Conservation (phyloP, 164 flowering plant species). For the Kalanchoe fedtschenkoi region DNA sequence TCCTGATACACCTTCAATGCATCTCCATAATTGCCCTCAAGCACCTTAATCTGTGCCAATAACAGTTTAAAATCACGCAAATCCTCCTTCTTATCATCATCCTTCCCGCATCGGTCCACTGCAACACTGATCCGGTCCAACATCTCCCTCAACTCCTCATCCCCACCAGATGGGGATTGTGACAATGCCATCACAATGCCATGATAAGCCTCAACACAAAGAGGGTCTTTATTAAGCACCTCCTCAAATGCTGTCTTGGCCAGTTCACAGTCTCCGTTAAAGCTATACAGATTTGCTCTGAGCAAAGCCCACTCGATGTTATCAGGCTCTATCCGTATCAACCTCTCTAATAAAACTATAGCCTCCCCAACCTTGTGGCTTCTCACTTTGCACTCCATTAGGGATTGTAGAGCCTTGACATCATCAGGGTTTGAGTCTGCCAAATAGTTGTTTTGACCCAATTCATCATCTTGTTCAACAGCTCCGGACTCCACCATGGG, state of each 20-base stretch:
- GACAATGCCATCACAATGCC: slow-evolving; percentile 57
- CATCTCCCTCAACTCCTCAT: slow-evolving; percentile 26
- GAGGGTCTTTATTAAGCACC: slow-evolving; percentile 48
- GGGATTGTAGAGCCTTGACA: slow-evolving; percentile 27
- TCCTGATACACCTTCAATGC: slow-evolving; percentile 76
- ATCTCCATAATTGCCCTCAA: slow-evolving; percentile 50
- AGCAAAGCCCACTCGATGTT: slow-evolving; percentile 67
- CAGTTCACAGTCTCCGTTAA: slow-evolving; percentile 37
- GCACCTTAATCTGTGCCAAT: slow-evolving; percentile 64
- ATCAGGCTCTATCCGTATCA: slow-evolving; percentile 53
- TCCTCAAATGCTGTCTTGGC: slow-evolving; percentile 57
- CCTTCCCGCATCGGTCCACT: slow-evolving; percentile 46
- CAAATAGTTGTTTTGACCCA: slow-evolving; percentile 27
- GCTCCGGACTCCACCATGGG: no score
- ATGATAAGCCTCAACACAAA: slow-evolving; percentile 69
- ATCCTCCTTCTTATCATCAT: slow-evolving; percentile 32
- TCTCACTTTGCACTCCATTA: slow-evolving; percentile 60
- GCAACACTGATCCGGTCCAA: slow-evolving; percentile 43
- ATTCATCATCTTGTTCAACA: slow-evolving; percentile 7
- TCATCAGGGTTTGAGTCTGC: slow-evolving; percentile 36
- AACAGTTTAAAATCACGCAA: slow-evolving; percentile 72
- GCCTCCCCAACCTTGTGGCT: slow-evolving; percentile 44
- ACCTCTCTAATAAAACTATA: slow-evolving; percentile 31
- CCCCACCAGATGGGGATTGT: slow-evolving; percentile 17
- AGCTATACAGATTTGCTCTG: slow-evolving; percentile 39